phyloP scores from a whole-genome alignment of 176 grass and related monocot genomes.

The Secale cereale region DNA sequence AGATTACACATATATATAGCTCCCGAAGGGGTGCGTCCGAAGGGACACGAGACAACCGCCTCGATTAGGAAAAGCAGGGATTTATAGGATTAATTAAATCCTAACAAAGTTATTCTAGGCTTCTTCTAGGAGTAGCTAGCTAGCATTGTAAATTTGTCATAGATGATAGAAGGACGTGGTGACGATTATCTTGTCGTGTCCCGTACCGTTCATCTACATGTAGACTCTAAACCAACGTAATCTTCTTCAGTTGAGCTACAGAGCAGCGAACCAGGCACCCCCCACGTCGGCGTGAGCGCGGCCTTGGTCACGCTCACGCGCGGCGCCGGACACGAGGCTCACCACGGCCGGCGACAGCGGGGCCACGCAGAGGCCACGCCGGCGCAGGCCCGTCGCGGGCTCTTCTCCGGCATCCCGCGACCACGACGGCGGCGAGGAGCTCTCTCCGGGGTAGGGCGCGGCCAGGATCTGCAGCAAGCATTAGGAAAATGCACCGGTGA shows the following conservation, averaged over 20 bases:
- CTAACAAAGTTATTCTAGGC: background rate
- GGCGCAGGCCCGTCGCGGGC: conserved; percentile 19
- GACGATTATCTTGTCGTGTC: background rate
- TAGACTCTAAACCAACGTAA: background rate
- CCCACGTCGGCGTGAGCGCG: background rate
- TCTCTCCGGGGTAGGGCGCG: conserved; percentile 19
- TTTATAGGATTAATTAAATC: too few relatives aligned
- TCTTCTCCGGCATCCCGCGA: conserved; percentile 19
- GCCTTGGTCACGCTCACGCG: conserved; percentile 8
- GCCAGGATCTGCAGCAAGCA: conserved; percentile 35
- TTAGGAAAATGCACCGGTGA: background rate
- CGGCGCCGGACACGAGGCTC: conserved; percentile 17
- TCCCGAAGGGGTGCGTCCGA: too few relatives aligned
- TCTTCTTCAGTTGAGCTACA: background rate
- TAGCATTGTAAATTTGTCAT: background rate
- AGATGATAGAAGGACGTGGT: background rate
- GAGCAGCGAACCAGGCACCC: background rate
- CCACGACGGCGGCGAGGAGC: background rate
- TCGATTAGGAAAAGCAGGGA: too few relatives aligned
- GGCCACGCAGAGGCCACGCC: conserved; percentile 52
- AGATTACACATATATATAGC: too few relatives aligned
- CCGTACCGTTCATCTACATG: background rate
- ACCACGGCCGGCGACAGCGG: conserved; percentile 27
- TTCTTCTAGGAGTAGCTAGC: background rate
- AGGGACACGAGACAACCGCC: too few relatives aligned